Percentiles rank a stretch among this genome's conserved stretches.
phyloP scores from a whole-genome alignment of 2,329 filamentous ascomycete genomes.

The Microsporum canis region DNA sequence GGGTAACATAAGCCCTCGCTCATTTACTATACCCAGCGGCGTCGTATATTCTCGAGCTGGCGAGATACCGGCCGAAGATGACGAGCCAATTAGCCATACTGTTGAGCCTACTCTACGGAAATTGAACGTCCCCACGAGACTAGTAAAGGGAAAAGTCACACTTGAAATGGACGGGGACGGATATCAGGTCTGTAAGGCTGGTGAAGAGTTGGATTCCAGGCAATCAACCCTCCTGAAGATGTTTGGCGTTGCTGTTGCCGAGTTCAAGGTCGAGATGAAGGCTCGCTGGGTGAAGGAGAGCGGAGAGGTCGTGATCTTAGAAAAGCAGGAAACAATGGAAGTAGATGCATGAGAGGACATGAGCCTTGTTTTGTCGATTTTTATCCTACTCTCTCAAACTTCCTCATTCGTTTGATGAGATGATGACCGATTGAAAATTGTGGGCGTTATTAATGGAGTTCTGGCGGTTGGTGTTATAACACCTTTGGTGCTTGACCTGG shows the following conservation, averaged over 20 bases:
- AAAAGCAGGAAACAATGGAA: constrained; percentile 30
- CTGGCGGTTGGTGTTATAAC: neutral
- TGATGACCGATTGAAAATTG: neutral
- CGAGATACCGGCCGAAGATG: constrained; percentile 66
- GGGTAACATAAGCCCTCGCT: constrained; percentile 61
- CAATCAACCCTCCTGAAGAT: constrained; percentile 91
- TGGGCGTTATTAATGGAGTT: neutral
- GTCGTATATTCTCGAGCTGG: constrained; percentile 67
- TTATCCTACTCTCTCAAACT: neutral
- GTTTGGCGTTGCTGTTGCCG: constrained; percentile 79
- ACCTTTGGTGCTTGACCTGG: neutral
- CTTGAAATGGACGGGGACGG: constrained; percentile 47
- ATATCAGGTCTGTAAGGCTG: constrained; percentile 73
- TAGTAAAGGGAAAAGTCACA: constrained; percentile 79
- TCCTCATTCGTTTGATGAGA: neutral
- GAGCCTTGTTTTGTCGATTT: neutral
- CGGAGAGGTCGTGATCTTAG: constrained; percentile 31
- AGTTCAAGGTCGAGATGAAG: constrained; percentile 73
- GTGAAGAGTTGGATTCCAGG: constrained; percentile 72
- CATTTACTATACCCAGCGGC: constrained; percentile 73
- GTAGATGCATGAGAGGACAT: constrained; percentile 24
- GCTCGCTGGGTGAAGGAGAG: constrained; percentile 46
- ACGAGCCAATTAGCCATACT: constrained; percentile 76
- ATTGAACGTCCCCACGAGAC: constrained; percentile 76
- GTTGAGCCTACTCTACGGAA: constrained; percentile 84